Base-by-base conservation (phyloP, 371 early-diverging fungal genomes). In the Apophysomyces sp. region DNA sequence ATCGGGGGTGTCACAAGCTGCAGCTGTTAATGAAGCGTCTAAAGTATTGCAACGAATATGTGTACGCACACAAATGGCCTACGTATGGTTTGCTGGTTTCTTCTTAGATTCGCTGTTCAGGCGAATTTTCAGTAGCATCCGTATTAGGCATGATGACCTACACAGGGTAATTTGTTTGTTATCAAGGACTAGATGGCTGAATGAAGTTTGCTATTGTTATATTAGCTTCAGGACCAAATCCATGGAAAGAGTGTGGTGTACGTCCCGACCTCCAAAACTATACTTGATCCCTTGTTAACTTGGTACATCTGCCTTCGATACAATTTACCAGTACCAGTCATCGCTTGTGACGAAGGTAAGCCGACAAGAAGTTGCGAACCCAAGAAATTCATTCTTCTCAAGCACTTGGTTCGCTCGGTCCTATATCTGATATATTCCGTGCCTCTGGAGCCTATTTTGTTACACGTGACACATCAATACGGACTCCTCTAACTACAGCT, bases 71-170 rank as follows among this genome's bases (percentile, higher is more conserved):
- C 77, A 77, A 26, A 30, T 78, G 0, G 75, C 75, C 15, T 81
- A 81, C 58, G 68, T 81, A 1, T 81, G 79, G 79, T 81, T 78
- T 54, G 82, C 82, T 4, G 82, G 79, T 12, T 62, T 75, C 11
- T 77, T 78, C 44, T 58, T 81, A 3, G 74, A 81, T 24, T 32
- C 62, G 0, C 44, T 81, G 26, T 78, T 81, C 55, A 72, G 73
- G 28, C 73, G 72, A 26, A 52, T 81, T 3, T 81, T 81, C 27
- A 61, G 63, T 3, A 75, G 69, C 24, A 34, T 81, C 15, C 70
- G 72, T 11, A 57, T 81, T 16, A 60, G 51, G 21, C 71, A 77
- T 18, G 31, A 57, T 2, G 74, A 74, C 31, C 21, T 81, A 15
- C 55, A 55, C 7, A 64, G 58, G 61, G 63, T 72, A 63, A 57